phyloP scores from a whole-genome alignment of 2,329 filamentous ascomycete species.

The Trichoderma lentiforme region DNA sequence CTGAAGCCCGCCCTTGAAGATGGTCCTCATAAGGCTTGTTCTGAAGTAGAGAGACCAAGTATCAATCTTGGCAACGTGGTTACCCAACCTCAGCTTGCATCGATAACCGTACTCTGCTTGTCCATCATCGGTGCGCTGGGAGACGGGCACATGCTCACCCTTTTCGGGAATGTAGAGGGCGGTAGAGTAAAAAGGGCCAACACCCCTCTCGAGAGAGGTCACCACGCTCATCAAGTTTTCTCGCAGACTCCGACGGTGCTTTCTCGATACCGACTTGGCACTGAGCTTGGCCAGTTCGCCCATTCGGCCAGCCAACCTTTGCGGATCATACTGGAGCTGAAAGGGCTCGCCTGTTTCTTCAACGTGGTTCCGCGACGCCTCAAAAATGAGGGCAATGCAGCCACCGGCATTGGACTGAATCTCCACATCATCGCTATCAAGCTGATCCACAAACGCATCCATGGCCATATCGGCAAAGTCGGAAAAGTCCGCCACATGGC shows the following conservation, averaged over 20 bases:
- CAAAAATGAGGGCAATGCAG: constrained; percentile 79
- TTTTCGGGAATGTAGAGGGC: constrained; percentile 39
- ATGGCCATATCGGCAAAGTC: constrained; percentile 68
- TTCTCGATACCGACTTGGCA: constrained; percentile 49
- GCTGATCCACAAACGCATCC: constrained; percentile 80
- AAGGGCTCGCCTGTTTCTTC: constrained; percentile 48
- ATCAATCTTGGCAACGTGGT: constrained; percentile 45
- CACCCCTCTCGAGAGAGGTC: constrained; percentile 52
- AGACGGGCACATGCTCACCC: constrained; percentile 43
- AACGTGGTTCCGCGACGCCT: constrained; percentile 57
- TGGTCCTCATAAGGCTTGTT: constrained; percentile 45
- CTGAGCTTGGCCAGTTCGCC: constrained; percentile 45
- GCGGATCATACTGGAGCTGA: constrained; percentile 50
- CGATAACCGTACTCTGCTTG: constrained; percentile 52
- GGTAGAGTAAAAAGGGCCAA: constrained; percentile 53
- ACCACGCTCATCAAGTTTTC: constrained; percentile 50
- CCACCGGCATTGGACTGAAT: constrained; percentile 76
- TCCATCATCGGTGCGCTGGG: constrained; percentile 41
- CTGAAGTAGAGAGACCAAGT: constrained; percentile 50
- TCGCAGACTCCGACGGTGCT: constrained; percentile 46
- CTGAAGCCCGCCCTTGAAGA: constrained; percentile 46
- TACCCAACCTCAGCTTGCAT: constrained; percentile 48
- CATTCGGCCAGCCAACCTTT: constrained; percentile 47
- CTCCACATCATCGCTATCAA: constrained; percentile 67
- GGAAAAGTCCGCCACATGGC: constrained; percentile 71